Evolutionary conservation across 768 basidiomycete genomes (phyloP).

Genomic region (Termitomyces sp.): DNA sequence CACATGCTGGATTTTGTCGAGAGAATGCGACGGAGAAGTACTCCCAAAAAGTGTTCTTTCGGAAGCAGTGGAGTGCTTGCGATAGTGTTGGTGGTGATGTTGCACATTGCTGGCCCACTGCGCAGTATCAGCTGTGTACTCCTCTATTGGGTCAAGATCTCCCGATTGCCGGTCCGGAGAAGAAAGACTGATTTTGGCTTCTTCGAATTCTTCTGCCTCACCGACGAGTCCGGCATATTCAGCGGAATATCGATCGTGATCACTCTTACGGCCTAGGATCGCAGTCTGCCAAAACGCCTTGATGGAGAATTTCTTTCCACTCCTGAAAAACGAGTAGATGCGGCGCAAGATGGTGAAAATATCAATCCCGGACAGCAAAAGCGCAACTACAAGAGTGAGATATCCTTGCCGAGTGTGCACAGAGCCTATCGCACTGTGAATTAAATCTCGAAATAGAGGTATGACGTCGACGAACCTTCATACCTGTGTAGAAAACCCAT

Average conservation of each 20-base stretch:
- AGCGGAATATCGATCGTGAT: slow-evolving; percentile 19
- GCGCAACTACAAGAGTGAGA: slow-evolving; percentile 30
- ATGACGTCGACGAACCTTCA: slow-evolving; percentile 35
- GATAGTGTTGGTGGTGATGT: slow-evolving; percentile 34
- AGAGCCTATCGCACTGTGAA: slow-evolving; percentile 26
- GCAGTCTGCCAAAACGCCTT: slow-evolving; percentile 52
- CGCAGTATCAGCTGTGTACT: slow-evolving; percentile 34
- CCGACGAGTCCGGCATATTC: slow-evolving; percentile 61
- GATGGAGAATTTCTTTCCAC: slow-evolving; percentile 38
- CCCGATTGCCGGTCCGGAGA: slow-evolving; percentile 20
- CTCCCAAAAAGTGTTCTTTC: slow-evolving; percentile 49
- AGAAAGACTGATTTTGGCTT: slow-evolving; percentile 29
- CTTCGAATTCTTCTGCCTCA: slow-evolving; percentile 51
- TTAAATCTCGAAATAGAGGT: not conserved
- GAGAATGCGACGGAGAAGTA: slow-evolving; percentile 45
- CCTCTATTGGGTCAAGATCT: slow-evolving; percentile 22
- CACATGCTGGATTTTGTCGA: slow-evolving; percentile 49
- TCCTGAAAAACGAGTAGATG: slow-evolving; percentile 39
- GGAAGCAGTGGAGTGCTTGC: slow-evolving; percentile 40
- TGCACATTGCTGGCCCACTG: slow-evolving; percentile 50
- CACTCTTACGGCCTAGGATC: slow-evolving; percentile 42
- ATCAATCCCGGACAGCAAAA: slow-evolving; percentile 43
- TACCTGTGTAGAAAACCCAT: slow-evolving; percentile 45
- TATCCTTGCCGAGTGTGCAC: slow-evolving; percentile 65
- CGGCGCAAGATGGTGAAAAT: slow-evolving; percentile 46